A percentile compares a stretch with the other conserved stretches of the same genome.
These are phyloP conservation scores for Barnettozyma siamensis DNA, from an alignment of 805 yeast species.

Conservation along the genomic window DNA sequence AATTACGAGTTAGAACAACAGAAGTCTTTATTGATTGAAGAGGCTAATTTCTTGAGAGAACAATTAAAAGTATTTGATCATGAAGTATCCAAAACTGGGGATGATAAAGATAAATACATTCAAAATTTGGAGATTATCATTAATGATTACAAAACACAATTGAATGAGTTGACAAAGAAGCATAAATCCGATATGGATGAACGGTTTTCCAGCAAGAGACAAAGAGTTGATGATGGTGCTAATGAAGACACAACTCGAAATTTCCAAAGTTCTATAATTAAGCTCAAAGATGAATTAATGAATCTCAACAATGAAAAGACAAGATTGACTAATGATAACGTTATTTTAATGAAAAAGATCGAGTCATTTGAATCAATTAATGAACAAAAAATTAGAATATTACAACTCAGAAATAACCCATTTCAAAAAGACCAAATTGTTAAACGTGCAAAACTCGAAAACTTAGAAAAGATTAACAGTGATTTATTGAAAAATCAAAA, in stretches of 20 bases:
- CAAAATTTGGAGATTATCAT: conserved; percentile 33
- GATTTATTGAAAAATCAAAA: conserved; percentile 35
- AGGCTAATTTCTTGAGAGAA: conserved; percentile 49
- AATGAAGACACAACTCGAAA: conserved; percentile 18
- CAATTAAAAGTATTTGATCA: conserved; percentile 48
- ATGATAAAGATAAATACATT: conserved; percentile 19
- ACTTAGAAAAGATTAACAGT: conserved; percentile 52
- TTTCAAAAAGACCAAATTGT: conserved; percentile 54
- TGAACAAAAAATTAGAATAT: conserved; percentile 40
- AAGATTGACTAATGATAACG: conserved; percentile 31
- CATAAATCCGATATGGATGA: conserved; percentile 28
- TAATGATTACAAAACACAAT: conserved; percentile 42
- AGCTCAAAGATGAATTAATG: conserved; percentile 37
- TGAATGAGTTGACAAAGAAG: conserved; percentile 31
- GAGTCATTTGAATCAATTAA: conserved; percentile 29
- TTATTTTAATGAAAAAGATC: conserved; percentile 32
- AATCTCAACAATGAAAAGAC: conserved; percentile 32
- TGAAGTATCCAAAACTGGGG: conserved; percentile 19
- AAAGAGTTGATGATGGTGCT: conserved; percentile 20
- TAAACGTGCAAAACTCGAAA: conserved; percentile 44
- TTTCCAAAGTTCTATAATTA: conserved; percentile 25
- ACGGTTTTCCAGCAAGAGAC: conserved; percentile 25
- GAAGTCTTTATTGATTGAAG: conserved; percentile 46
- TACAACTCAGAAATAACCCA: conserved; percentile 66
- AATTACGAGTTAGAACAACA: conserved; percentile 46